Evolutionary conservation across 2,329 filamentous ascomycete genomes (phyloP).

Genomic region (Phyllachora maydis): DNA sequence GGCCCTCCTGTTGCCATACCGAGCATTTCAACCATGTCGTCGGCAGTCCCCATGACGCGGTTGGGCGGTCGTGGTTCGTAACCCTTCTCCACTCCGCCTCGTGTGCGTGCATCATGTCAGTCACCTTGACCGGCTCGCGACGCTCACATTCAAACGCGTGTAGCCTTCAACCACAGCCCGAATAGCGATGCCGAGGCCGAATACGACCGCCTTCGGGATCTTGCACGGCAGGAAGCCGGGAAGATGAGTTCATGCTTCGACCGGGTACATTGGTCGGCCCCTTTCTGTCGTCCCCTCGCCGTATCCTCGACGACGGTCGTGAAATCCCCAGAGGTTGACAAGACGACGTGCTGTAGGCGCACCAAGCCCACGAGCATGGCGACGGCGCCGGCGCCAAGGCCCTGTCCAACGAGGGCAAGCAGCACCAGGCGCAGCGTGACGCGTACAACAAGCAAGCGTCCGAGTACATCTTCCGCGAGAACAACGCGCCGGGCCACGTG

Average conservation of each 20-base stretch:
- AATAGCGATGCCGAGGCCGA: slow-evolving; percentile 55
- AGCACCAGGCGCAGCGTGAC: slow-evolving; percentile 67
- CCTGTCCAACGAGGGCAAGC: slow-evolving; percentile 68
- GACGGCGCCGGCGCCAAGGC: slow-evolving; percentile 71
- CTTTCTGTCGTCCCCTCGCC: not conserved
- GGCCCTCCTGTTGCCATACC: no score
- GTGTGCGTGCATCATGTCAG: slow-evolving; percentile 3
- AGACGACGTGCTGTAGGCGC: slow-evolving; percentile 24
- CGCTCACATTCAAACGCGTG: not conserved
- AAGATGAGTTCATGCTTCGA: slow-evolving; percentile 66
- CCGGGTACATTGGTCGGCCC: slow-evolving; percentile 29
- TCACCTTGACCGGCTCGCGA: not conserved
- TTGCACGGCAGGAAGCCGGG: slow-evolving; percentile 60
- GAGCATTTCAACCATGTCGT: no score
- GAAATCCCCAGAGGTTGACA: slow-evolving; percentile 1
- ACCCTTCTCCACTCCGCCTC: slow-evolving; percentile 1
- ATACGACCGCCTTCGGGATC: slow-evolving; percentile 75
- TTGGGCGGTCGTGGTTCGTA: slow-evolving; percentile 23
- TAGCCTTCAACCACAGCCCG: slow-evolving; percentile 58
- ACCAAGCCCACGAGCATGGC: slow-evolving; percentile 63
- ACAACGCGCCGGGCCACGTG: slow-evolving; percentile 63
- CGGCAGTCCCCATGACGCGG: slow-evolving; percentile 18
- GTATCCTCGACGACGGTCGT: not conserved
- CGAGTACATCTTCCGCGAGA: slow-evolving; percentile 88
- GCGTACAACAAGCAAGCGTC: slow-evolving; percentile 79